phyloP scores from a whole-genome alignment of 2,329 filamentous ascomycete genomes.

The Alternaria metachromatica region DNA sequence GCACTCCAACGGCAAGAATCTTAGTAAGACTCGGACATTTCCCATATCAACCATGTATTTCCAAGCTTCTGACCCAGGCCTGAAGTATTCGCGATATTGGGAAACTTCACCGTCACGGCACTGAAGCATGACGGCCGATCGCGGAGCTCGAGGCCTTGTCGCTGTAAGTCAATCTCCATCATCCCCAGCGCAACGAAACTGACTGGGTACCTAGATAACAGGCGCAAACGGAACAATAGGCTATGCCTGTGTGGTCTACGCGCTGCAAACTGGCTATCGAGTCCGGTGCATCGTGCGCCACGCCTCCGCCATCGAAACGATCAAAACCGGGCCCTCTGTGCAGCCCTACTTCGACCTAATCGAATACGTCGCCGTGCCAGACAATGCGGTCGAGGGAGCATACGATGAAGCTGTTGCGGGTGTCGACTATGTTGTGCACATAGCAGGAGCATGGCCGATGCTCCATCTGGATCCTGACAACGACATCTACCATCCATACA shows the following conservation, averaged over 20 bases:
- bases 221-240: slow-evolving; percentile 47
- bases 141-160: slow-evolving; percentile 27
- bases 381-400: slow-evolving; percentile 35
- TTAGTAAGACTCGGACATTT: not conserved
- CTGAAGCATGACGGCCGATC: slow-evolving; percentile 14
- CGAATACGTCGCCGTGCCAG: slow-evolving; percentile 35
- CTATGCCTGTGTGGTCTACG: slow-evolving; percentile 37
- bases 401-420: slow-evolving; percentile 38
- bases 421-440: slow-evolving; percentile 37
- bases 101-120: not conserved
- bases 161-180: slow-evolving; percentile 24
- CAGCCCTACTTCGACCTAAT: slow-evolving; percentile 28
- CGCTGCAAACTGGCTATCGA: slow-evolving; percentile 35
- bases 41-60: not conserved
- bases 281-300: slow-evolving; percentile 45
- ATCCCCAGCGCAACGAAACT: not conserved
- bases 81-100: not conserved
- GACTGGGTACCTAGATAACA: slow-evolving; percentile 34
- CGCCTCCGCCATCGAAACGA: slow-evolving; percentile 30
- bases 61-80: not conserved
- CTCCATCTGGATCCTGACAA: slow-evolving; percentile 42
- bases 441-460: slow-evolving; percentile 45
- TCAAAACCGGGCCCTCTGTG: slow-evolving; percentile 36
- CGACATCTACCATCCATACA: slow-evolving; percentile 43
- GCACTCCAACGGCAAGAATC: slow-evolving; percentile 1